These are phyloP conservation scores for Daldinia sp. DNA, from an alignment of 2,329 filamentous ascomycete species.

Conservation along the genomic window DNA sequence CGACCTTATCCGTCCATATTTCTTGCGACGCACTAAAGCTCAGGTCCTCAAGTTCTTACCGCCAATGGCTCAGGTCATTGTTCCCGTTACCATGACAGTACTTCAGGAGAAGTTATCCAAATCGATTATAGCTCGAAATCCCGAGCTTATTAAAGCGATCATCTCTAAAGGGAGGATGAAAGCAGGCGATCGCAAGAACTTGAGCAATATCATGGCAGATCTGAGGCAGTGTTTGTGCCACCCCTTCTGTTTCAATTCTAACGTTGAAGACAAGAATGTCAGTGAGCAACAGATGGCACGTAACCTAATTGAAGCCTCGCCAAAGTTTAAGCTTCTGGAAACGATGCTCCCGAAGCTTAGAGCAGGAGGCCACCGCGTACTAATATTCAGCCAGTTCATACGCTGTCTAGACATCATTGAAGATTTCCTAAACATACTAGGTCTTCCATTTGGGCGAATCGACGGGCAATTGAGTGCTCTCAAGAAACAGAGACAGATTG, in stretches of 20 bases:
- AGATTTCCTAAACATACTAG: conserved; percentile 84
- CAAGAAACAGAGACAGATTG: conserved; percentile 93
- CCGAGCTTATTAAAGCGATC: conserved; percentile 86
- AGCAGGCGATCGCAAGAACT: conserved; percentile 74
- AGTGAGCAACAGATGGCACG: conserved; percentile 69
- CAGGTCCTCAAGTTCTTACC: conserved; percentile 92
- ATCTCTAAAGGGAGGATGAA: conserved; percentile 75
- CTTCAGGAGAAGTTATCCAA: conserved; percentile 95
- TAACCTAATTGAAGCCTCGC: conserved; percentile 89
- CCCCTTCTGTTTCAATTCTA: conserved; percentile 90
- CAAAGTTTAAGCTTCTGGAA: conserved; percentile 85
- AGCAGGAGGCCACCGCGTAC: conserved; percentile 84
- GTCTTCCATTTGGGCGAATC: conserved; percentile 77
- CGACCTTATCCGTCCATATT: conserved; percentile 78
- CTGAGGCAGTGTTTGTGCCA: conserved; percentile 94
- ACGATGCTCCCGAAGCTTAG: conserved; percentile 87
- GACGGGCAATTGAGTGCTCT: conserved; percentile 84
- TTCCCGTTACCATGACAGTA: conserved; percentile 94
- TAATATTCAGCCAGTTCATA: conserved; percentile 96
- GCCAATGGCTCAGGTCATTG: conserved; percentile 91
- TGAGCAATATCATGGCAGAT: conserved; percentile 97
- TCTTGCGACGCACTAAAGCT: conserved; percentile 81
- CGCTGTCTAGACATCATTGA: conserved; percentile 88
- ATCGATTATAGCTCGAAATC: conserved; percentile 90
- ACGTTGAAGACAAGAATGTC: conserved; percentile 83